phyloP scores from a whole-genome alignment of 805 yeast species.

The Zygosaccharomyces rouxii region DNA sequence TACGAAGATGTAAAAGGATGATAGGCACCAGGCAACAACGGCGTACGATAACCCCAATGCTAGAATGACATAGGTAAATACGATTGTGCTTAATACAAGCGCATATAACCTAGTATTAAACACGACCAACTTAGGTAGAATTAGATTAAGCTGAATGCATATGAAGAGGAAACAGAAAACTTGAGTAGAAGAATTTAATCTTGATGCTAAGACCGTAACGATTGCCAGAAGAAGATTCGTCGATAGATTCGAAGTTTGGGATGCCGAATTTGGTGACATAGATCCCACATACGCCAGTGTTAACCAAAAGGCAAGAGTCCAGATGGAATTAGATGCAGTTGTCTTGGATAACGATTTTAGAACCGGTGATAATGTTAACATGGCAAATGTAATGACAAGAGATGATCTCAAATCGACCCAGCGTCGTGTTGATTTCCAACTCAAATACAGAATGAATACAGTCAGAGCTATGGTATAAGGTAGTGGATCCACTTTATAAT shows the following conservation, averaged over 20 bases:
- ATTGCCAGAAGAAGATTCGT: constrained; percentile 82
- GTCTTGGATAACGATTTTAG: constrained; percentile 82
- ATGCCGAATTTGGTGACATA: constrained; percentile 15
- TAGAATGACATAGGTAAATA: constrained; percentile 22
- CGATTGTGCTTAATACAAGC: constrained; percentile 20
- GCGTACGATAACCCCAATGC: constrained; percentile 25
- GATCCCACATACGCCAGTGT: constrained; percentile 55
- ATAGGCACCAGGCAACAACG: constrained; percentile 15
- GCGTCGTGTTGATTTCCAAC: constrained; percentile 1
- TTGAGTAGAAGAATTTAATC: constrained; percentile 64
- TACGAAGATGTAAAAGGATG: constrained; percentile 20
- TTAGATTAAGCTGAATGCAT: constrained; percentile 32
- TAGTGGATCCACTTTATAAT: constrained; percentile 23
- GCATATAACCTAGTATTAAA: constrained; percentile 17
- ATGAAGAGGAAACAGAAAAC: constrained; percentile 80
- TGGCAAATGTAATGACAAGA: constrained; percentile 59
- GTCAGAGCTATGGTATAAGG: constrained; percentile 15
- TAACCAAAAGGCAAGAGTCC: constrained; percentile 85
- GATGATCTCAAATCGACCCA: constrained; percentile 55
- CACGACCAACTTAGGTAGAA: constrained; percentile 27
- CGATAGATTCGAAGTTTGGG: constrained; percentile 51
- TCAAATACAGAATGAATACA: constrained; percentile 7
- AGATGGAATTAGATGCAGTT: constrained; percentile 88
- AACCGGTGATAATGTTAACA: constrained; percentile 82
- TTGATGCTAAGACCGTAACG: constrained; percentile 86